Base-by-base conservation (phyloP, 495 filamentous ascomycete genomes). In the Cercophora samala region DNA sequence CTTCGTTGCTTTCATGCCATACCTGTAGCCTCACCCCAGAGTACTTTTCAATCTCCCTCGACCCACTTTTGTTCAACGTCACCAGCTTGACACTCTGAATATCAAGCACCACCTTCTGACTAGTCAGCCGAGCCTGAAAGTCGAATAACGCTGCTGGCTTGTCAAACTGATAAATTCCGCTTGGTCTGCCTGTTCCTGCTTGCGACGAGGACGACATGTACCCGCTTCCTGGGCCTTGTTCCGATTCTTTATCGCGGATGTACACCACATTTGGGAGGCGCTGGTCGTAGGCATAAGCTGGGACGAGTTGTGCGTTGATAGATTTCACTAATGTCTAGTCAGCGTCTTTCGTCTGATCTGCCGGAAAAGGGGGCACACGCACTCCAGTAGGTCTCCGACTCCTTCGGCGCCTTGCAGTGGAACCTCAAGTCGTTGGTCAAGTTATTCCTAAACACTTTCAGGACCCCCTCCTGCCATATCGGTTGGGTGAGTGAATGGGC, bases 341-440 rank as follows among this genome's bases (percentile, higher is more conserved):
- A 46, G 37, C 8, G 8, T 29, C 37, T 62, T 29, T 25, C 29
- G 56, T 46, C 37, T 26, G 4, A 58, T 25, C 21, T 26, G 5
- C n/a, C 17, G 26, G 32, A 5, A 51, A 56, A 25, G 2, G 15
- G 21, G 52, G 21, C 19, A 1, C 4, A 60, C 70, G n/a, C 70
- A 76, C 75, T 74, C 75, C 76, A 73, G 25, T 73, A 75, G 1
- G 76, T 78, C 61, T 78, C 76, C 11, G 76, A 75, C 42, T 78
- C 69, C 17, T 67, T 53, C 18, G 70, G 71, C 6, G 73, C 70
- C 53, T 66, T 74, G 52, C 74, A 77, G 59, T 75, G 69, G 51
- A 78, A 78, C 53, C 75, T 51, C 2, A 77, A 54, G 25, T 75
- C 75, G 37, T 73, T 70, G 4, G 71, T 70, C 0, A 75, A 54